These are phyloP conservation scores for Amanita exitialis DNA, from an alignment of 768 basidiomycete genomes.

Conservation along the genomic window DNA sequence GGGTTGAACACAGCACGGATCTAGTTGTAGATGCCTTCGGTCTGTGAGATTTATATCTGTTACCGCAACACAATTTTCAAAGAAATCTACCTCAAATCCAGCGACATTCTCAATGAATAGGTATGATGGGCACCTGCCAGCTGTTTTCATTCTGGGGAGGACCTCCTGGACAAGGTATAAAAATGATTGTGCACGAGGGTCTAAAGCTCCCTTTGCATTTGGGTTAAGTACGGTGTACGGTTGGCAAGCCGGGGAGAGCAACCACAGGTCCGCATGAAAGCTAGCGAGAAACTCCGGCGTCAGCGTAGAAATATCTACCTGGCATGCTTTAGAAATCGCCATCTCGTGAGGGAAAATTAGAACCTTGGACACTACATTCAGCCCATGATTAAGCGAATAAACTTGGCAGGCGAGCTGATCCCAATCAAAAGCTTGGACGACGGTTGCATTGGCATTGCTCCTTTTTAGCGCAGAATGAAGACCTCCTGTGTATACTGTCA, in stretches of 20 bases:
- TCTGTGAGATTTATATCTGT: neutral
- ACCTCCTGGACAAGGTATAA: conserved; percentile 56
- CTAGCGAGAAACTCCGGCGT: conserved; percentile 33
- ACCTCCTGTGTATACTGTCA: conserved; percentile 38
- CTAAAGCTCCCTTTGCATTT: conserved; percentile 54
- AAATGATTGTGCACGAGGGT: conserved; percentile 72
- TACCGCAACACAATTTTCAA: conserved; percentile 4
- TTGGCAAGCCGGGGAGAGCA: conserved; percentile 76
- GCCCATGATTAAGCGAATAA: conserved; percentile 52
- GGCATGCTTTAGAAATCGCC: conserved; percentile 3
- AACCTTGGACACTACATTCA: conserved; percentile 41
- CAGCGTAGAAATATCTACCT: conserved; percentile 57
- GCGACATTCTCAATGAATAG: conserved; percentile 76
- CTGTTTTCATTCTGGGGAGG: conserved; percentile 44
- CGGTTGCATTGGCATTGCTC: conserved; percentile 32
- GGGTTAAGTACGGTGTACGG: conserved; percentile 78
- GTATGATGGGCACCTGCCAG: conserved; percentile 39
- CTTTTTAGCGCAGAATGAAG: conserved; percentile 57
- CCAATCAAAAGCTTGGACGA: conserved; percentile 75
- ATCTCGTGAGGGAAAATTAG: neutral
- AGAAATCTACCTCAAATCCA: conserved; percentile 61
- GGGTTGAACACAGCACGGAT: conserved; percentile 36
- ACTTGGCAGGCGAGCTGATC: conserved; percentile 66
- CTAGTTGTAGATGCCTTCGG: conserved; percentile 58
- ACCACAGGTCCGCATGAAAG: conserved; percentile 56